These are phyloP conservation scores for Crithidia thermophila DNA, from an alignment of 208 protist genomes.

Conservation along the genomic window DNA sequence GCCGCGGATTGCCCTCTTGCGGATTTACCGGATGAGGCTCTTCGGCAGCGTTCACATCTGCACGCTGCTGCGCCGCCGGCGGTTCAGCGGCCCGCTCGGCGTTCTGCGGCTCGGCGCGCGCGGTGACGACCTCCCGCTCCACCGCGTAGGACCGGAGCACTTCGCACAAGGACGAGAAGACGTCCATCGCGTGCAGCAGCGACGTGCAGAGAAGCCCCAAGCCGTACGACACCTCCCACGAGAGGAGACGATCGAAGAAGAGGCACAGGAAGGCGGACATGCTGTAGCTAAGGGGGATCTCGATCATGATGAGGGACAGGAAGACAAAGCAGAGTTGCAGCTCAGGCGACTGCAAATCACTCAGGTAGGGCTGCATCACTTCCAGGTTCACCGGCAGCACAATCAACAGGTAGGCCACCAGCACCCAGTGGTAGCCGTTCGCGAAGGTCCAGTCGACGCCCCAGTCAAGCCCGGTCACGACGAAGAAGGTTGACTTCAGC, in stretches of 20 bases:
- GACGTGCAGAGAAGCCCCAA: constrained; percentile 9
- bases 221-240: constrained; percentile 34
- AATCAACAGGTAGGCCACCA: constrained; percentile 23
- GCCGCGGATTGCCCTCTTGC: too few relatives aligned
- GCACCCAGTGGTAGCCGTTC: constrained; percentile 28
- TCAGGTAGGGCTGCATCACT: constrained; percentile 28
- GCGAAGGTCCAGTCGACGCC: constrained; percentile 25
- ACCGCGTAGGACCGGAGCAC: constrained; percentile 31
- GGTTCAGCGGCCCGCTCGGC: too few relatives aligned
- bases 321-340: constrained; percentile 29
- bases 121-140: constrained; percentile 26
- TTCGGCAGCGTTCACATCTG: too few relatives aligned
- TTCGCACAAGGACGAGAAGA: constrained; percentile 17
- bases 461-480: constrained; percentile 8
- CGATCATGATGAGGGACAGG: constrained; percentile 26
- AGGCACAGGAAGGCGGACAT: constrained; percentile 22
- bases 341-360: constrained; percentile 14
- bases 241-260: constrained; percentile 28
- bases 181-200: constrained; percentile 20
- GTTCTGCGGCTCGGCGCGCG: constrained; percentile 17
- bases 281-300: constrained; percentile 27
- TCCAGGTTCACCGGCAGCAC: constrained; percentile 23
- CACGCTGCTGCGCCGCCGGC: too few relatives aligned
- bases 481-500: constrained; percentile 18
- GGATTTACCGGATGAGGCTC: too few relatives aligned